Evolutionary conservation across 2,329 filamentous ascomycete species (phyloP), one percentile per base, ranked within the genome.

Genomic region (Remersonia thermophila): DNA sequence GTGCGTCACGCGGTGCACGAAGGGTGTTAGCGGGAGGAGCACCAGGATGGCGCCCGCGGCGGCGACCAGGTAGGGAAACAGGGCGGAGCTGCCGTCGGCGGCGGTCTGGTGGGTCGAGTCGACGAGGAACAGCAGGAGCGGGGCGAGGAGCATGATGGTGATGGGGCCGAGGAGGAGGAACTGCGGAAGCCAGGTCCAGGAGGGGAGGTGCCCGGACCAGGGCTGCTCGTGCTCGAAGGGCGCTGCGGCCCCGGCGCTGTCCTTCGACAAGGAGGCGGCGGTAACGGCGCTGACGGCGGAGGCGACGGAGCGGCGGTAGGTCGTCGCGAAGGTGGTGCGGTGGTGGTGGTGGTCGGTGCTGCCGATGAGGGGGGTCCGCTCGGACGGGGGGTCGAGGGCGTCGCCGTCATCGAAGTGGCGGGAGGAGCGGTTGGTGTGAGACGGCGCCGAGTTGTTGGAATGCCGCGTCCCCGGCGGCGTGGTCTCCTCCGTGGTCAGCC

Each of bases 121-220:
- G 4, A 79, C 83, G 12, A 84, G 55, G 10, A 89, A 61, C 3
- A 96, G 67, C 1, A 73, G 80, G 17, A 87, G 67, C 51, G 93
- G 85, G 1, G 78, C 83, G 12, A 83, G 60, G 14, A 96, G 56
- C 41, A 91, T 78, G 31, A 94, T 64, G 32, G 79, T 73, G 35
- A 94, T 73, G 0, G 87, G 86, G 0, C 75, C 82, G 8, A 93
- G 62, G 12, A 95, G 54, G 3, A 96, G 62, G 45, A 95, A 80
- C 51, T 98, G 87, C 13, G 93, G 48, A 29, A 91, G 58, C 91
- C 91, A 98, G 13, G 82, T 77, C 81, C 82, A 95, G 30, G 70
- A 73, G 1, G 85, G 84, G 36, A 96, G 62, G 27, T 69, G 69
- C 3, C 71, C 71, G 35, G 85, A 93, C 91, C 91, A 98, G 11